Evolutionary conservation across 139 green algal genomes (phyloP), one percentile per base, ranked within the genome.

Genomic region (Eudorina sp.): DNA sequence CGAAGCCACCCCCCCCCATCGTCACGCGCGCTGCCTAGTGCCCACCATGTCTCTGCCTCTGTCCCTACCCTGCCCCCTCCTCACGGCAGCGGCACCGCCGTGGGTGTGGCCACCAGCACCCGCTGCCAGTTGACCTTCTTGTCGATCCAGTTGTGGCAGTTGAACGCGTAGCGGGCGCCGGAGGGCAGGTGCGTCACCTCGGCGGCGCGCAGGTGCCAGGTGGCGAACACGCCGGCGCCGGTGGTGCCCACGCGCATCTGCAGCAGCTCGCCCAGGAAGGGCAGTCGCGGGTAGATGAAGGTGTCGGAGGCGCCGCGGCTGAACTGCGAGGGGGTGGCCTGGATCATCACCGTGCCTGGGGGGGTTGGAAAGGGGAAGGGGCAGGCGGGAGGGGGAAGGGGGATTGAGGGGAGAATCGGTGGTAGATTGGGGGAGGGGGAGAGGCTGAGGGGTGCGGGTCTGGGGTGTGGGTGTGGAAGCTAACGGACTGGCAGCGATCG

Each of bases 221-320:
- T 92, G 7, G 94, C 91, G 76, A 94, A 94, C 69, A 92, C 60
- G 31, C 95, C 95, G 1, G 87, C 55, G 69, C 93, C 93, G 29
- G 94, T 94, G 9, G 89, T 94, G 43, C 91, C 94, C 38, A 97
- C 93, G 0, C 90, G 86, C 34, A 96, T 7, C 74, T 92, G 76
- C 36, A 86, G 75, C 70, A 96, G 46, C 46, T 91, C 62, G 11
- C 94, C 95, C 31, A 96, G 58, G 84, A 92, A 91, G 31, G 91
- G 92, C 72, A 96, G 87, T 9, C 88, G 60, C 5, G 94, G 93
- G 89, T 93, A 96, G 45, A 95, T 88, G 83, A 95, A 95, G 34
- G 85, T 85, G 85, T 94, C 91, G 29, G 82, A 58, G 23, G 78
- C 60, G n/a, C 92, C 92, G 7, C 91, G 76, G 4, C 55, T 53